Evolutionary conservation across 768 basidiomycete species (phyloP).

Genomic region (Leccinellum rugosiceps): DNA sequence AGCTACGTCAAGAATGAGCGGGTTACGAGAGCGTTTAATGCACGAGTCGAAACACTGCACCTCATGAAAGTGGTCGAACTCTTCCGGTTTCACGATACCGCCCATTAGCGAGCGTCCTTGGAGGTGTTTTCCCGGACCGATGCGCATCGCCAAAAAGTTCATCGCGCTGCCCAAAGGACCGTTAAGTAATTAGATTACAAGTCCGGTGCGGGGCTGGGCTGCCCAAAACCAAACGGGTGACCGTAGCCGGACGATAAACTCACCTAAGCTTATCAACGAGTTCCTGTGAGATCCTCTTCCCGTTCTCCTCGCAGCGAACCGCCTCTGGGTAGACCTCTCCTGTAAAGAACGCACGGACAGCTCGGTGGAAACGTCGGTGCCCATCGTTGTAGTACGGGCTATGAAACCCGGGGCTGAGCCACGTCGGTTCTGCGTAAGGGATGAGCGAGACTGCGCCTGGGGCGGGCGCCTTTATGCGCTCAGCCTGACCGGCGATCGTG

Average conservation of each 20-base stretch:
- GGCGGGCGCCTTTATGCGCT: conserved; percentile 48
- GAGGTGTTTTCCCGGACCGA: conserved; percentile 82
- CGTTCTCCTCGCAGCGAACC: conserved; percentile 74
- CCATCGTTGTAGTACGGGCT: conserved; percentile 77
- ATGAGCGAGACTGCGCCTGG: conserved; percentile 69
- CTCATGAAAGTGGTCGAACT: conserved; percentile 95
- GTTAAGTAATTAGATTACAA: neutral
- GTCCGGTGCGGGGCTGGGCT: neutral
- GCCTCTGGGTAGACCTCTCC: conserved; percentile 77
- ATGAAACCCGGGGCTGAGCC: conserved; percentile 65
- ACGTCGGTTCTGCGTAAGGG: conserved; percentile 85
- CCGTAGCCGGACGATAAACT: conserved; percentile 20
- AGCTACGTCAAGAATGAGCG: conserved; percentile 40
- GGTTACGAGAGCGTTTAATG: neutral
- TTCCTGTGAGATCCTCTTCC: conserved; percentile 80
- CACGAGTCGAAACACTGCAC: conserved; percentile 32
- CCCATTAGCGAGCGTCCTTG: conserved; percentile 76
- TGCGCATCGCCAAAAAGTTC: conserved; percentile 62
- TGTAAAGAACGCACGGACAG: conserved; percentile 72
- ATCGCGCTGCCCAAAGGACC: conserved; percentile 46
- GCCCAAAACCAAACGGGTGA: neutral
- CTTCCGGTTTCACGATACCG: conserved; percentile 77
- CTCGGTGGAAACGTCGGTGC: conserved; percentile 73
- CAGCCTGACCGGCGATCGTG: conserved; percentile 53
- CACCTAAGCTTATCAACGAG: conserved; percentile 85